Evolutionary conservation across 257 asterid species (phyloP).

Genomic region (Salvia rosmarinus): DNA sequence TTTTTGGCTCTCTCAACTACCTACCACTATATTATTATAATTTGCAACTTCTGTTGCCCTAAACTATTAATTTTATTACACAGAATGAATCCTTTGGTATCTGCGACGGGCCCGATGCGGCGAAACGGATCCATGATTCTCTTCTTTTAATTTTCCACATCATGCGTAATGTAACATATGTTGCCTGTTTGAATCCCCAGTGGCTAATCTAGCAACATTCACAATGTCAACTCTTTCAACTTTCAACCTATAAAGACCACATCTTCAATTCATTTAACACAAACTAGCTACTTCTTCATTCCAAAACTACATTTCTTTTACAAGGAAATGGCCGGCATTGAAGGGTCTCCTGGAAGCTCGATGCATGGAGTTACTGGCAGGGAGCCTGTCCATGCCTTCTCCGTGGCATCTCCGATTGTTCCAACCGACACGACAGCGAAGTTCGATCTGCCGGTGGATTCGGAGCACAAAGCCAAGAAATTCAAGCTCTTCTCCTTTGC

Average conservation of each 20-base stretch:
- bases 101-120: no score
- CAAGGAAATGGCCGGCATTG: conserved; percentile 33
- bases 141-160: no score
- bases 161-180: no score
- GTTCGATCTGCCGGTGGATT: conserved; percentile 60
- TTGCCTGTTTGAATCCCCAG: background rate
- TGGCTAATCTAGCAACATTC: background rate
- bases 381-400: conserved; percentile 45
- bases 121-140: no score
- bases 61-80: no score
- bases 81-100: no score
- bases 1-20: no score
- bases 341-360: conserved; percentile 53
- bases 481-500: conserved; percentile 57
- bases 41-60: no score
- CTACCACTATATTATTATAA: no score
- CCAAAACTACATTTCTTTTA: background rate
- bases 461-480: conserved; percentile 61
- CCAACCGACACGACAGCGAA: conserved; percentile 54
- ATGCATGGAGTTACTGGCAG: conserved; percentile 56
- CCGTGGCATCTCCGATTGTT: conserved; percentile 58
- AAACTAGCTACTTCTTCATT: background rate
- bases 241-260: background rate
- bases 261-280: background rate
- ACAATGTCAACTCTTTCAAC: background rate